Evolutionary conservation across 2,329 filamentous ascomycete species (phyloP), one percentile per base, ranked within the genome.

Genomic region (Trichoderma sp.): DNA sequence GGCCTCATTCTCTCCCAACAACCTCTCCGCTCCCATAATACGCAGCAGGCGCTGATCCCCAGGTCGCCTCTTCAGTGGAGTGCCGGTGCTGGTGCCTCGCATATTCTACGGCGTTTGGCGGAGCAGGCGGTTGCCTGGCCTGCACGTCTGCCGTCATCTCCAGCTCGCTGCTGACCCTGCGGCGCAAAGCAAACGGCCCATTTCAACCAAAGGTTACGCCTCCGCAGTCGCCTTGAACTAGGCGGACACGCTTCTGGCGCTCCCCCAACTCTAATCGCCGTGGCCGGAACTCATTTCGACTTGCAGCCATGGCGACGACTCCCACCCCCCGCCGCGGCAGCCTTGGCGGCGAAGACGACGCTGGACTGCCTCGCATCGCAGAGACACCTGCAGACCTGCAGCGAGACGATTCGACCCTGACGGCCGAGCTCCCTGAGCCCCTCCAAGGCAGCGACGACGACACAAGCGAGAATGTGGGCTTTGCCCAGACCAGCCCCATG

Each of bases 371-470:
- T 67, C 81, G 81, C 67, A 75, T 81, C 13, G 79, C 78, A 64
- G 81, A 79, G 68, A 86, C 80, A 73, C 80, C 86, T 19, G 81
- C 81, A 40, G 85, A 29, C 5, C n/a, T 33, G 37, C 63, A 83
- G 53, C 80, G 76, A 40, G 79, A 79, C 71, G 80, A 81, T 40
- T 74, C 77, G 19, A 77, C 75, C 11, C 72, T 81, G 2, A 81
- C 80, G 14, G 70, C 76, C 55, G 82, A 86, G 69, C 81, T 88
- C 6, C 87, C 87, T 14, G 86, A 87, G 29, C 83, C 82, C 21
- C 77, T 89, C 47, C 83, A 82, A 75, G 82, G 84, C 55, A 83
- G 80, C 71, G 85, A 84, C 68, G 82, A 86, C 70, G 81, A 81
- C n/a, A 80, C 77, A 37, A 84, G 86, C 57, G 83, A 87, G 73